A percentile compares a stretch with the other conserved stretches of the same genome.
Evolutionary conservation across 2,329 filamentous ascomycete genomes (phyloP).

Genomic region (Metarhizium rileyi): DNA sequence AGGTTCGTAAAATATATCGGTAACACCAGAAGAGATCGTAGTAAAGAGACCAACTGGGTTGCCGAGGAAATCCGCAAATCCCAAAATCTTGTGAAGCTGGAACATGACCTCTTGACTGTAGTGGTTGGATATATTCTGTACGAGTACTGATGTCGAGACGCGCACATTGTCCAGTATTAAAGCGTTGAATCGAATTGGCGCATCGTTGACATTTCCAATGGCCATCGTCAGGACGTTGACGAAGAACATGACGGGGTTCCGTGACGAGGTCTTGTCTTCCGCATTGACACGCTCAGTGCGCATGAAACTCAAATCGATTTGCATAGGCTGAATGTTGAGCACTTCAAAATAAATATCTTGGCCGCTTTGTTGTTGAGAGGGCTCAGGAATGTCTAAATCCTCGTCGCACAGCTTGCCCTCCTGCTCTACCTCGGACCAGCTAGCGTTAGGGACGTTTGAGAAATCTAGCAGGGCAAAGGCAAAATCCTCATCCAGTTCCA

Average conservation of each 20-base stretch:
- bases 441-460: conserved; percentile 81
- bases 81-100: conserved; percentile 94
- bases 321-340: conserved; percentile 95
- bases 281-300: conserved; percentile 93
- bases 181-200: conserved; percentile 85
- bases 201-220: conserved; percentile 97
- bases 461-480: conserved; percentile 95
- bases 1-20: conserved; percentile 97
- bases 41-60: conserved; percentile 98
- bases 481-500: conserved; percentile 97
- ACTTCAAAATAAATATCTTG: conserved; percentile 98
- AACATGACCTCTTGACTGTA: conserved; percentile 95
- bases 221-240: conserved; percentile 99
- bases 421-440: conserved; percentile 58
- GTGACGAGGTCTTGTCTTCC: conserved; percentile 83
- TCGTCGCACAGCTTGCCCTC: conserved; percentile 86
- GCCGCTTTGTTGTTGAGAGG: conserved; percentile 69
- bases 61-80: conserved; percentile 92
- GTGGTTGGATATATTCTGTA: conserved; percentile 82
- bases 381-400: conserved; percentile 82
- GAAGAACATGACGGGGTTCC: conserved; percentile 96
- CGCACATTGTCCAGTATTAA: conserved; percentile 91
- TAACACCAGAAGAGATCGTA: conserved; percentile 93
- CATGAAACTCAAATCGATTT: conserved; percentile 93
- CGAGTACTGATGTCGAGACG: conserved; percentile 73